A percentile compares a stretch with the other conserved stretches of the same genome.
Evolutionary conservation across 2,329 filamentous ascomycete genomes (phyloP).

Genomic region (Diplodia mutila): DNA sequence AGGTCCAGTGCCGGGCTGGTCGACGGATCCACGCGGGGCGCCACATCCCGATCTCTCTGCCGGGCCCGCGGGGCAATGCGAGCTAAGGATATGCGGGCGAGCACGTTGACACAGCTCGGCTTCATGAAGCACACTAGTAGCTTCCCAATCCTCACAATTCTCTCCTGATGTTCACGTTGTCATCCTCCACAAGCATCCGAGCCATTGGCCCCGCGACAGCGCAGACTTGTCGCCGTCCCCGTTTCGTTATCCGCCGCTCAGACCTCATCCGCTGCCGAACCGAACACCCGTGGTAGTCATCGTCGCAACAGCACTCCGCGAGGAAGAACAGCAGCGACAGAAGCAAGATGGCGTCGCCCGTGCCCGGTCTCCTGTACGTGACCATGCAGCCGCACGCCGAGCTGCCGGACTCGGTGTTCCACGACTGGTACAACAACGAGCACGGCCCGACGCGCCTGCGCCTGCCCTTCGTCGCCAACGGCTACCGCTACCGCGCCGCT

Average conservation of each 20-base stretch:
- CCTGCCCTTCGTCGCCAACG: conserved; percentile 73
- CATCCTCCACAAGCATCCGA: not conserved
- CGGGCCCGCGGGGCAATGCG: conserved; percentile 9
- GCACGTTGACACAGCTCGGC: not conserved
- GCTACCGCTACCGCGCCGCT: conserved; percentile 74
- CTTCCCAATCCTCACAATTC: conserved; percentile 7
- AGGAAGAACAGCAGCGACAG: not conserved
- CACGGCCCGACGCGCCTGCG: conserved; percentile 82
- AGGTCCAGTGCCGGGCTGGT: not conserved
- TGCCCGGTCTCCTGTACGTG: conserved; percentile 76
- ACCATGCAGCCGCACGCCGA: conserved; percentile 78
- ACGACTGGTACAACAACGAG: conserved; percentile 95
- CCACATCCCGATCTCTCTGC: conserved; percentile 21
- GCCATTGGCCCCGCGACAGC: conserved; percentile 13
- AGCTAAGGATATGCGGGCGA: not conserved
- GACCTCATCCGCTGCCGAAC: not conserved
- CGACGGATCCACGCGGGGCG: conserved; percentile 10
- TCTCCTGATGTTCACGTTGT: conserved; percentile 21
- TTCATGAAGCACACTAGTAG: not conserved
- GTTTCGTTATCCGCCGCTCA: not conserved
- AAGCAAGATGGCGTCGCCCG: conserved; percentile 45
- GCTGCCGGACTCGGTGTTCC: conserved; percentile 71
- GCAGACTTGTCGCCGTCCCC: not conserved
- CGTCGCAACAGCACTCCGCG: too few species aligned
- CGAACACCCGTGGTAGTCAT: not conserved